Conservation (phyloP, 2,329 filamentous ascomycete species). For the Elsinoe arachidis region DNA sequence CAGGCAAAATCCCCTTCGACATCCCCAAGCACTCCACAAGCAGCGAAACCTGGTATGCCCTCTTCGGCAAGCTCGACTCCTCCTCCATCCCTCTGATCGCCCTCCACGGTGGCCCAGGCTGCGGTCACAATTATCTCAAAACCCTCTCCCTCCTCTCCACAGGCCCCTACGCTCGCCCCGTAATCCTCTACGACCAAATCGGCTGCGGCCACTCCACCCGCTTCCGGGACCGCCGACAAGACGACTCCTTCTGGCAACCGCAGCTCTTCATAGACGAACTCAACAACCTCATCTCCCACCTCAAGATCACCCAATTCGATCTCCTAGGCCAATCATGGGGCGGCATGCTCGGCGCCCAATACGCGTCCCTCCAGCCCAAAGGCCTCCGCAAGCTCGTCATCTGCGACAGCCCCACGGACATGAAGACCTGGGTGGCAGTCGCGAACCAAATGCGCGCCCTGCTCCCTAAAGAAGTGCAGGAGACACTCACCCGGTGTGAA, state of each 20-base stretch:
- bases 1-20: conserved; percentile 27
- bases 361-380: conserved; percentile 31
- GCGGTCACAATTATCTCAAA: conserved; percentile 29
- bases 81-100: conserved; percentile 27
- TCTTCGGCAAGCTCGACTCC: conserved; percentile 30
- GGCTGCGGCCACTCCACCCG: conserved; percentile 44
- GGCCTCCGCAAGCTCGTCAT: conserved; percentile 34
- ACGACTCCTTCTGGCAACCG: conserved; percentile 40
- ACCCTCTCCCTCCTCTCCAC: conserved; percentile 32
- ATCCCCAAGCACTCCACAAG: conserved; percentile 27
- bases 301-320: conserved; percentile 36
- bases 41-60: conserved; percentile 33
- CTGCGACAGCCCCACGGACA: conserved; percentile 23
- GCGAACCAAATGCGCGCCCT: conserved; percentile 21
- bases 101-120: conserved; percentile 42
- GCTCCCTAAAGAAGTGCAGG: conserved; percentile 25
- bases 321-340: conserved; percentile 47
- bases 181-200: conserved; percentile 49
- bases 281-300: conserved; percentile 37
- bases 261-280: conserved; percentile 43
- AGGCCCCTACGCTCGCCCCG: conserved; percentile 31
- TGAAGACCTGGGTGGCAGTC: conserved; percentile 24
- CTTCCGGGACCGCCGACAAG: conserved; percentile 37
- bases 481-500: conserved; percentile 24
- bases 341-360: conserved; percentile 41